Percentiles rank a stretch among this genome's conserved stretches.
phyloP scores from a whole-genome alignment of 768 basidiomycete species.

The Gelatoporia subvermispora region DNA sequence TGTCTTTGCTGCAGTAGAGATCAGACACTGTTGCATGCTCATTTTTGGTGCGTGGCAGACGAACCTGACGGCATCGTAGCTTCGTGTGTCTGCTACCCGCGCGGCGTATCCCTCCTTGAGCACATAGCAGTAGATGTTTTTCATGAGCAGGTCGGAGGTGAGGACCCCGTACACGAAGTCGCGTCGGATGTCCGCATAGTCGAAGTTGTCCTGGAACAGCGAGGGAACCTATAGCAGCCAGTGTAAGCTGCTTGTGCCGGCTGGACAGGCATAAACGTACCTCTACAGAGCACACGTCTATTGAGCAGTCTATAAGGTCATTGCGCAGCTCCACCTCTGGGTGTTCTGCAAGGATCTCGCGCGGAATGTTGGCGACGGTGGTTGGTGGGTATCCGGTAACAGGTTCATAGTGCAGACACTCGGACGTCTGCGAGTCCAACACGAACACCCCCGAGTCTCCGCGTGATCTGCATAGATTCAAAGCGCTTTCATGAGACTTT shows the following conservation, averaged over 20 bases:
- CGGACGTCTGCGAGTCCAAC: conserved; percentile 66
- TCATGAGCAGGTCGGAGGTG: conserved; percentile 91
- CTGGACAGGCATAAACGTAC: conserved; percentile 34
- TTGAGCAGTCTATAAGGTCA: conserved; percentile 83
- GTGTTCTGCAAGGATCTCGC: conserved; percentile 66
- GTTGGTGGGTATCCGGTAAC: conserved; percentile 66
- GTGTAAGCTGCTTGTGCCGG: background rate
- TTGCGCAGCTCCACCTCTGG: conserved; percentile 83
- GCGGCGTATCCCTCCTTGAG: conserved; percentile 89
- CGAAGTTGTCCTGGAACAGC: conserved; percentile 97
- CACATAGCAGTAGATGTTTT: conserved; percentile 89
- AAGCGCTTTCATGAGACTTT: background rate
- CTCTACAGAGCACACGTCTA: conserved; percentile 93
- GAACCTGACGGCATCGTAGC: conserved; percentile 86
- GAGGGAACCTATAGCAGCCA: conserved; percentile 69
- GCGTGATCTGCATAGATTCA: conserved; percentile 43
- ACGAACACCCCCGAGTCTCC: conserved; percentile 79
- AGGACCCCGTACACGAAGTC: conserved; percentile 95
- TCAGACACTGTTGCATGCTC: background rate
- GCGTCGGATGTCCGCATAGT: conserved; percentile 85
- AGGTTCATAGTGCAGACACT: conserved; percentile 84
- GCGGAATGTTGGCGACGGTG: conserved; percentile 61
- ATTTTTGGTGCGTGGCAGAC: background rate
- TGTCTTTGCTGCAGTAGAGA: conserved; percentile 90
- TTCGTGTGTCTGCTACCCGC: conserved; percentile 87